phyloP scores from a whole-genome alignment of 208 protist genomes.

The Trypanosomatidae sp. region DNA sequence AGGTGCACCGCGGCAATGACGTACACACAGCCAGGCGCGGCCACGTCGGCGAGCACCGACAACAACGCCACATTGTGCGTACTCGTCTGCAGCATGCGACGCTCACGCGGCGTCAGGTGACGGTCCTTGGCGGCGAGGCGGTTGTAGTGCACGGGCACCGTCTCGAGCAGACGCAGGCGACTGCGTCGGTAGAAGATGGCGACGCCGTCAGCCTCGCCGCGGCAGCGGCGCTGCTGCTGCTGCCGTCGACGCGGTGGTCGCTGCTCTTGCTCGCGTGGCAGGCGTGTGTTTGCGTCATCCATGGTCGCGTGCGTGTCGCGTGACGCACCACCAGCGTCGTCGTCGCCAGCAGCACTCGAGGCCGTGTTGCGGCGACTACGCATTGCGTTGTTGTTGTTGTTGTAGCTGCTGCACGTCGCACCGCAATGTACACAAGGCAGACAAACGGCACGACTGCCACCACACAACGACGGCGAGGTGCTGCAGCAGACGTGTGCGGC shows the following conservation, averaged over 20 bases:
- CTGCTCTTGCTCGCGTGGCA: not conserved
- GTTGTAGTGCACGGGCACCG: conserved; percentile 58
- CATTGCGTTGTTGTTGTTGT: not conserved
- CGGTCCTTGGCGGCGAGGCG: conserved; percentile 33
- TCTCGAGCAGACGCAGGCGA: conserved; percentile 52
- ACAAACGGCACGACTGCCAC: too few species aligned
- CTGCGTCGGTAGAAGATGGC: conserved; percentile 47
- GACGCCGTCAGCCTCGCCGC: conserved; percentile 76
- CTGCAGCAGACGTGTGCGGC: too few species aligned
- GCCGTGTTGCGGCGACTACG: not conserved
- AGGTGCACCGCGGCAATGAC: conserved; percentile 60
- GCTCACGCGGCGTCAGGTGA: conserved; percentile 32
- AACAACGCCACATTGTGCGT: conserved; percentile 80
- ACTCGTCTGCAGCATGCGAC: conserved; percentile 38
- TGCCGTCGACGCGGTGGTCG: not conserved
- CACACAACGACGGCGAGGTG: too few species aligned
- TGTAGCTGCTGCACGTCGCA: not conserved
- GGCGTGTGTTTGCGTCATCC: not conserved
- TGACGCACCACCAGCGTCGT: not conserved
- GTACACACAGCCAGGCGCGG: conserved; percentile 21
- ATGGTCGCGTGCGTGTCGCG: not conserved
- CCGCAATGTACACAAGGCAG: too few species aligned
- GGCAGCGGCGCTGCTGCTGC: too few species aligned
- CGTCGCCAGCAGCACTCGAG: not conserved
- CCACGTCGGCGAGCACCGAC: conserved; percentile 46